Conservation (phyloP, 805 yeast species). For the Debaryomyces castellii region DNA sequence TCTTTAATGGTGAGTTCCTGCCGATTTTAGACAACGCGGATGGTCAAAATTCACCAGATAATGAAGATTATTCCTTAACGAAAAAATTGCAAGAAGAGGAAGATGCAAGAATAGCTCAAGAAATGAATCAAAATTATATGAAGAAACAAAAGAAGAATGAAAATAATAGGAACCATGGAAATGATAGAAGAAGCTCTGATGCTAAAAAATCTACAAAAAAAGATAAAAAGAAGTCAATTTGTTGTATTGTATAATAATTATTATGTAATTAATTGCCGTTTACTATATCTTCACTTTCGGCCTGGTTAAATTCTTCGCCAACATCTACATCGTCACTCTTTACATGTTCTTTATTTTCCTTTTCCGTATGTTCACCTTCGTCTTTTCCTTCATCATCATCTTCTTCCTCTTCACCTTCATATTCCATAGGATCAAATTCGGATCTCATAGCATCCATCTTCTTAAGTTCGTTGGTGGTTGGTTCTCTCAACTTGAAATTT, state of each 20-base stretch:
- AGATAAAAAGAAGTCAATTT: conserved; percentile 16
- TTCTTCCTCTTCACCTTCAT: conserved; percentile 60
- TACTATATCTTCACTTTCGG: conserved; percentile 1
- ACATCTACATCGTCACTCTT: conserved; percentile 12
- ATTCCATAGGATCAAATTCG: conserved; percentile 76
- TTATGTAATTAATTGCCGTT: conserved; percentile 1
- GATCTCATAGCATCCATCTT: conserved; percentile 68
- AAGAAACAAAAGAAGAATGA: conserved; percentile 5
- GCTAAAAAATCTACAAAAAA: conserved; percentile 4
- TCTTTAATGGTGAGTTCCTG: conserved; percentile 64
- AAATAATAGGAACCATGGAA: background rate
- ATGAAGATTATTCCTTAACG: conserved; percentile 33
- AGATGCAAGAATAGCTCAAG: conserved; percentile 49
- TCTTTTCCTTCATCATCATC: conserved; percentile 38
- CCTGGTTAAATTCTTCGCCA: conserved; percentile 18
- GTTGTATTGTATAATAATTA: conserved; percentile 20
- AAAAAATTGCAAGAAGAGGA: conserved; percentile 58
- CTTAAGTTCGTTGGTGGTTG: conserved; percentile 66
- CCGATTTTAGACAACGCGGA: conserved; percentile 36
- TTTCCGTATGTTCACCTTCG: conserved; percentile 24
- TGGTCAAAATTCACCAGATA: conserved; percentile 12
- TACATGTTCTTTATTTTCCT: conserved; percentile 14
- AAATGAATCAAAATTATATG: conserved; percentile 36
- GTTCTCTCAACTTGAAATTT: conserved; percentile 65
- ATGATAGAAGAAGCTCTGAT: too few species aligned